phyloP scores from a whole-genome alignment of 495 filamentous ascomycete species.

The Trichoderma orchidacearum region DNA sequence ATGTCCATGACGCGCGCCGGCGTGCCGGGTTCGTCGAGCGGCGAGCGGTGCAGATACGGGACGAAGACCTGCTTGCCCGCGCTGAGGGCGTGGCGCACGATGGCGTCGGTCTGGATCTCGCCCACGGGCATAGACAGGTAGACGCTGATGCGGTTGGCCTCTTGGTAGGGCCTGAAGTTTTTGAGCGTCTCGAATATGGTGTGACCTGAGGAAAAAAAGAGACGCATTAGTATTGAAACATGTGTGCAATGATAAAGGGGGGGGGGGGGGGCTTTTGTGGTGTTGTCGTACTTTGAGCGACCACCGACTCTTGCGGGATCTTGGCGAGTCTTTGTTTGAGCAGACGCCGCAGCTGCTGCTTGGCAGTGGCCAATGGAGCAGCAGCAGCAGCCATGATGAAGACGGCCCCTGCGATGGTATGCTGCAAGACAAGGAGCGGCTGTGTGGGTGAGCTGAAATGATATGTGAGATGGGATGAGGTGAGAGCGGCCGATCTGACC shows the following conservation, averaged over 20 bases:
- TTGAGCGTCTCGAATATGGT: slow-evolving; percentile 43
- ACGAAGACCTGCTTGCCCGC: slow-evolving; percentile 79
- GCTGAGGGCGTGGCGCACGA: slow-evolving; percentile 67
- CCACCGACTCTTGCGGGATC: slow-evolving; percentile 42
- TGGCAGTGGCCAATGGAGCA: slow-evolving; percentile 43
- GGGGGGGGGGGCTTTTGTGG: slow-evolving; percentile 1
- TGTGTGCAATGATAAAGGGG: neutral
- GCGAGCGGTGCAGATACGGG: slow-evolving; percentile 64
- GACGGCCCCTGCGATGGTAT: neutral
- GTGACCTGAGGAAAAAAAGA: slow-evolving; percentile 30
- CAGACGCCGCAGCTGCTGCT: slow-evolving; percentile 55
- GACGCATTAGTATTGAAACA: slow-evolving; percentile 1
- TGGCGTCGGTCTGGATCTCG: slow-evolving; percentile 67
- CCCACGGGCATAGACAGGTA: slow-evolving; percentile 85
- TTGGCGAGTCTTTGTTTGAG: slow-evolving; percentile 50
- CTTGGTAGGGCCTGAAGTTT: slow-evolving; percentile 40
- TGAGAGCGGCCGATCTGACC: too few relatives aligned
- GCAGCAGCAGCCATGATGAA: slow-evolving; percentile 20
- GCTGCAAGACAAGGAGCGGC: neutral
- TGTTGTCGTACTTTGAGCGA: slow-evolving; percentile 50
- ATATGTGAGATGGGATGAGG: neutral
- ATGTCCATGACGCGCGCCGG: slow-evolving; percentile 78
- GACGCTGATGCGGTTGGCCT: slow-evolving; percentile 62
- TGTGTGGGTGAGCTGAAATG: neutral
- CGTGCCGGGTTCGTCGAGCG: slow-evolving; percentile 22